phyloP scores from a whole-genome alignment of 2,329 filamentous ascomycete genomes.

The Cryphonectria parasitica region DNA sequence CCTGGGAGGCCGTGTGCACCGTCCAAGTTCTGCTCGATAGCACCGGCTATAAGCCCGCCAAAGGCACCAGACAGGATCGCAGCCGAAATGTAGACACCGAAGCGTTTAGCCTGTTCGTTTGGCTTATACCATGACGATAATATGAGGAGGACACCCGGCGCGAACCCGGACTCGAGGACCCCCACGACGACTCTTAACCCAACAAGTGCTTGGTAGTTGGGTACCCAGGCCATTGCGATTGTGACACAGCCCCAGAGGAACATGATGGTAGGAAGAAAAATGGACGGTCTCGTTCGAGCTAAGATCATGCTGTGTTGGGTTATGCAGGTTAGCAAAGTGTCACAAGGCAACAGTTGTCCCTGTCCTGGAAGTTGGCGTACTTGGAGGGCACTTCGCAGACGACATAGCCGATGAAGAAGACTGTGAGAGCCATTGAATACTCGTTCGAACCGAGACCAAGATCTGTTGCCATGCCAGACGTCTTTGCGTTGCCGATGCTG shows the following conservation, averaged over 20 bases:
- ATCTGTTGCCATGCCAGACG: constrained; percentile 47
- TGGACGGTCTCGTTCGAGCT: constrained; percentile 45
- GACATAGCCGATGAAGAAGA: constrained; percentile 47
- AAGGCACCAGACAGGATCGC: constrained; percentile 41
- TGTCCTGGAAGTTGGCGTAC: not conserved
- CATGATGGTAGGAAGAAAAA: constrained; percentile 44
- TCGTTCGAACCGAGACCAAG: constrained; percentile 45
- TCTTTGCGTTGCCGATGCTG: constrained; percentile 44
- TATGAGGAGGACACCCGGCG: constrained; percentile 61
- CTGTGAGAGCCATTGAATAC: constrained; percentile 47
- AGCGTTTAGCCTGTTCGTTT: constrained; percentile 20
- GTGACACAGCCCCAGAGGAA: constrained; percentile 46
- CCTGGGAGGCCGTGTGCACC: constrained; percentile 42
- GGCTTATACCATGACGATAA: constrained; percentile 67
- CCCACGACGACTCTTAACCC: constrained; percentile 51
- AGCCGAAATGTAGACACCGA: constrained; percentile 28
- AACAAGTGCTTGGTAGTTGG: constrained; percentile 39
- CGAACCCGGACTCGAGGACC: constrained; percentile 61
- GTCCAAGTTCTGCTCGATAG: constrained; percentile 42
- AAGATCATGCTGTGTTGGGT: constrained; percentile 42
- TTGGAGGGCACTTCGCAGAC: constrained; percentile 51
- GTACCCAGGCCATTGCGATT: constrained; percentile 44
- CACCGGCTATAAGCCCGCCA: constrained; percentile 57
- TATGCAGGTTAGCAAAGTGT: not conserved
- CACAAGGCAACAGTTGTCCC: not conserved